A percentile compares a stretch with the other conserved stretches of the same genome.
Conservation (phyloP, 2,329 filamentous ascomycete genomes). For the Aspergillus alliaceus region DNA sequence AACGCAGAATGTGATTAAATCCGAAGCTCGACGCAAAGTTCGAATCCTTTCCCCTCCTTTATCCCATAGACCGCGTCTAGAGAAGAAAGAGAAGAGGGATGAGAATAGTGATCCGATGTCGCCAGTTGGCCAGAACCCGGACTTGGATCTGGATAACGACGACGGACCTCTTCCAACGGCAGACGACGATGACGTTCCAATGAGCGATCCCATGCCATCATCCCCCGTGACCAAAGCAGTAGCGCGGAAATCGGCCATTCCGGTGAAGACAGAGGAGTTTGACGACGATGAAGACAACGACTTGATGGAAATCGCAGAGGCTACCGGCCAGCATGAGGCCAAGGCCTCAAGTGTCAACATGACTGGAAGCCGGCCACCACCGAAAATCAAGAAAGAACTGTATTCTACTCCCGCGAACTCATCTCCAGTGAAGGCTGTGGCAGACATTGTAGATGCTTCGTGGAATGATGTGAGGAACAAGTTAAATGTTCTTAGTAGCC, state of each 20-base stretch:
- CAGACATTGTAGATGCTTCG: constrained; percentile 69
- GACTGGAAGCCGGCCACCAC: constrained; percentile 73
- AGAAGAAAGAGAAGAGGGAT: constrained; percentile 48
- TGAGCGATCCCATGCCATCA: constrained; percentile 83
- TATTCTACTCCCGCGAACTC: constrained; percentile 74
- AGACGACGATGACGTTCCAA: constrained; percentile 75
- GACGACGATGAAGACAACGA: constrained; percentile 77
- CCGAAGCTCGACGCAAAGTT: constrained; percentile 73
- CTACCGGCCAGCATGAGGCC: constrained; percentile 62
- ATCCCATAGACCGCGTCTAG: constrained; percentile 54
- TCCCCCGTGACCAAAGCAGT: constrained; percentile 81
- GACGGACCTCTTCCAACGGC: constrained; percentile 56
- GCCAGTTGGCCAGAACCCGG: constrained; percentile 39
- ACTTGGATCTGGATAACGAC: constrained; percentile 51
- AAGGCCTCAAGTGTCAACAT: constrained; percentile 77
- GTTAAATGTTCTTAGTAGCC: constrained; percentile 79
- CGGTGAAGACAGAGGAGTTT: constrained; percentile 61
- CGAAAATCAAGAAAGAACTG: constrained; percentile 69
- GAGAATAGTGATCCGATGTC: constrained; percentile 49
- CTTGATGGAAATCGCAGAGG: constrained; percentile 83
- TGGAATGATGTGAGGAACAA: constrained; percentile 88
- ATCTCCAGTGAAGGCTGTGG: constrained; percentile 65
- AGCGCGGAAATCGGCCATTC: constrained; percentile 63
- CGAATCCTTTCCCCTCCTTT: constrained; percentile 76
- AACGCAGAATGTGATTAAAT: constrained; percentile 66